Conservation (phyloP, 2,329 filamentous ascomycete species). For the Hirsutella rhossiliensis region DNA sequence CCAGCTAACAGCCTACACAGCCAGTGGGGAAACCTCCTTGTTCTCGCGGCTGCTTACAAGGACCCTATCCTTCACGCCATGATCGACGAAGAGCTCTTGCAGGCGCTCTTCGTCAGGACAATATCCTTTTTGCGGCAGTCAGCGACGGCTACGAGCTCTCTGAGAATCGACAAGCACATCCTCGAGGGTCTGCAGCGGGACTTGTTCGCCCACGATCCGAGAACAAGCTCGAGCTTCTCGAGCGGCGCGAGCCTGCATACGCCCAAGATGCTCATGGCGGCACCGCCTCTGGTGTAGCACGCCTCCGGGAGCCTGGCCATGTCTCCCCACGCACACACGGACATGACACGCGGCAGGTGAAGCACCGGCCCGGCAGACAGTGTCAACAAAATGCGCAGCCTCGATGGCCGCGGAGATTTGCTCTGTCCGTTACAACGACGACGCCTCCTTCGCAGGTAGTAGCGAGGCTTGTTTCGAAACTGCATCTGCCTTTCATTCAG, state of each 20-base stretch:
- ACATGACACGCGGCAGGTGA: not conserved
- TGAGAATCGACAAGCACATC: conserved; percentile 63
- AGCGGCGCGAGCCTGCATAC: conserved; percentile 20
- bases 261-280: conserved; percentile 8
- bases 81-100: conserved; percentile 43
- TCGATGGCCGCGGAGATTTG: too few species aligned
- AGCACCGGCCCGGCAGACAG: too few species aligned
- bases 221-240: conserved; percentile 29
- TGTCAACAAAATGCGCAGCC: too few species aligned
- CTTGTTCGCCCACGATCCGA: conserved; percentile 22
- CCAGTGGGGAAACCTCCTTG: conserved; percentile 93
- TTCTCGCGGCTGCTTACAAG: conserved; percentile 70
- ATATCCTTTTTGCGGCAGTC: conserved; percentile 64
- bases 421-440: too few species aligned
- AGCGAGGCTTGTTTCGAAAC: not conserved
- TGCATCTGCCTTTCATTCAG: not conserved
- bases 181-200: conserved; percentile 43
- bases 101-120: conserved; percentile 55
- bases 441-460: not conserved
- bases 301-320: not conserved
- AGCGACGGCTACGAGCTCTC: conserved; percentile 60
- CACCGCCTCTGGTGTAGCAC: conserved; percentile 3
- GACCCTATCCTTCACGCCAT: conserved; percentile 49
- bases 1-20: conserved; percentile 29
- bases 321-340: conserved; percentile 1